Evolutionary conservation across 129 eudicot genomes (phyloP).

Genomic region (Mikania micrantha): DNA sequence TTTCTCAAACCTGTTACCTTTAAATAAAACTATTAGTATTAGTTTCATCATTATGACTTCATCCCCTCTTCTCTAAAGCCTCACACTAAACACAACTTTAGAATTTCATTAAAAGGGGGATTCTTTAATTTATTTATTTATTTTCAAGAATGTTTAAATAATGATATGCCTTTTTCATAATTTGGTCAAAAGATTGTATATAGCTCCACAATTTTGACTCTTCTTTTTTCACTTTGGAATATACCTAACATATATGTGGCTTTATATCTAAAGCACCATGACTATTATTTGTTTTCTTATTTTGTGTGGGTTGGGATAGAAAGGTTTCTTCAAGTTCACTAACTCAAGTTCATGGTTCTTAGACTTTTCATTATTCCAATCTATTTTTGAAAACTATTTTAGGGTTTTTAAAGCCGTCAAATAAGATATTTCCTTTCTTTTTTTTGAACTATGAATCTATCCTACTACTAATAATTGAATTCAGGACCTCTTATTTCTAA

Average conservation of each 20-base stretch:
- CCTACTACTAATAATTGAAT: too few relatives aligned
- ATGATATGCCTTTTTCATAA: slow-evolving; percentile 2
- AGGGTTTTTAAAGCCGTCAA: neutral
- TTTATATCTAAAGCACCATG: slow-evolving; percentile 12
- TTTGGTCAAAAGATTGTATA: slow-evolving; percentile 19
- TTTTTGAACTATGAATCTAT: too few relatives aligned
- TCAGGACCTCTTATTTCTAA: too few relatives aligned
- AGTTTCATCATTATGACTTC: neutral
- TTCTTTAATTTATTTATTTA: neutral
- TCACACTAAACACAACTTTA: neutral
- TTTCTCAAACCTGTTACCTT: neutral
- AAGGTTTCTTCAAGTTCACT: neutral
- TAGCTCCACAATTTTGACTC: slow-evolving; percentile 14
- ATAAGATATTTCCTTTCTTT: too few relatives aligned
- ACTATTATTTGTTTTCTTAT: neutral
- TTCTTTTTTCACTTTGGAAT: slow-evolving; percentile 4
- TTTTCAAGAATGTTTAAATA: neutral
- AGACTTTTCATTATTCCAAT: slow-evolving; percentile 1
- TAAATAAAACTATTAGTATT: neutral
- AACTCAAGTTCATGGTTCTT: neutral
- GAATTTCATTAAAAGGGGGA: neutral
- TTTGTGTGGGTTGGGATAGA: slow-evolving; percentile 18
- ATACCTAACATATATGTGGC: slow-evolving; percentile 15
- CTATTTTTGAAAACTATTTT: neutral
- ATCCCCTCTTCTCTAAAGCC: neutral